Evolutionary conservation across 2,329 filamentous ascomycete genomes (phyloP).

Genomic region (Penicillium hesseltinei): DNA sequence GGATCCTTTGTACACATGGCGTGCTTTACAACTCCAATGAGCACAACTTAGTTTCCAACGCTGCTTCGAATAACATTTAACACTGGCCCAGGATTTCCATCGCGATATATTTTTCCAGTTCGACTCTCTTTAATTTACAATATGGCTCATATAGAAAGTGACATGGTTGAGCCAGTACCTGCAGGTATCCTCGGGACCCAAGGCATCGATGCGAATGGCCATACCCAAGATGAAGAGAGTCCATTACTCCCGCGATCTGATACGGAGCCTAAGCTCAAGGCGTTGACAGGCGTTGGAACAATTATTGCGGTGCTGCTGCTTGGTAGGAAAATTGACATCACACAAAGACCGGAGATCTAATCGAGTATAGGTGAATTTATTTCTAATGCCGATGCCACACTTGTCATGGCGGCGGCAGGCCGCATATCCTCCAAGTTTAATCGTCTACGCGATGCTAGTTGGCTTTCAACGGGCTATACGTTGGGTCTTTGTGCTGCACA

Average conservation of each 20-base stretch:
- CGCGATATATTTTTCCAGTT: no score
- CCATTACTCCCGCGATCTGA: slow-evolving; percentile 13
- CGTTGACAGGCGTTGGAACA: slow-evolving; percentile 20
- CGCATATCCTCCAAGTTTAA: slow-evolving; percentile 62
- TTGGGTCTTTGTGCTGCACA: slow-evolving; percentile 54
- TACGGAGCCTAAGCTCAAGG: slow-evolving; percentile 5
- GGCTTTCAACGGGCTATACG: slow-evolving; percentile 56
- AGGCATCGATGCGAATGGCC: not conserved
- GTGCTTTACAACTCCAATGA: slow-evolving; percentile 22
- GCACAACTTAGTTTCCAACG: slow-evolving; percentile 2
- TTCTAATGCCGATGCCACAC: slow-evolving; percentile 61
- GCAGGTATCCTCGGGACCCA: not conserved
- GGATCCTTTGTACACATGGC: not conserved
- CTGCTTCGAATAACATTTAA: not conserved
- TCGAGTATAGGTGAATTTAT: slow-evolving; percentile 58
- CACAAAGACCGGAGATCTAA: not conserved
- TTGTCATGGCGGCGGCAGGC: slow-evolving; percentile 66
- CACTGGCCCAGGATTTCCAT: no score
- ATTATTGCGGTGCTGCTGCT: slow-evolving; percentile 31
- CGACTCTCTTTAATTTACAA: not conserved
- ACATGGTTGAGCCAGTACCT: not conserved
- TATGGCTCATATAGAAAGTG: slow-evolving; percentile 11
- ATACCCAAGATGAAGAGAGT: slow-evolving; percentile 18
- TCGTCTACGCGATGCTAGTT: slow-evolving; percentile 56
- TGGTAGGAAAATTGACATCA: slow-evolving; percentile 15